Percentiles rank a stretch among this genome's conserved stretches.
These are phyloP conservation scores for Isabelozyma pseudorhagii DNA, from an alignment of 805 yeast genomes.

Conservation along the genomic window DNA sequence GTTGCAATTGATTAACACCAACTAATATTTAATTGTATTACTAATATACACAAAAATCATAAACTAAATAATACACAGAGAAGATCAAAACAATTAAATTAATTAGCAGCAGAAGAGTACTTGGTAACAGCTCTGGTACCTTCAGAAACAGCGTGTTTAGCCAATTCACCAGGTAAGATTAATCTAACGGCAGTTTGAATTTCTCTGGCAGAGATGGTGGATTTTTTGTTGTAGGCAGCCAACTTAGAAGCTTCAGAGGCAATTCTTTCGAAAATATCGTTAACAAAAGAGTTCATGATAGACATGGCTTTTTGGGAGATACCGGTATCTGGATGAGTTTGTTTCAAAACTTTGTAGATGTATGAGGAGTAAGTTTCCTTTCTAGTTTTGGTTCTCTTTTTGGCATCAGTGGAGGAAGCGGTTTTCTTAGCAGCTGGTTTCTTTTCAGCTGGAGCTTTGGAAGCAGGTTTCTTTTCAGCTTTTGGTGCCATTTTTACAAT, in stretches of 20 bases:
- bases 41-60: not conserved
- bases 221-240: conserved; percentile 39
- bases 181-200: conserved; percentile 37
- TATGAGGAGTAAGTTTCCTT: conserved; percentile 37
- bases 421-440: conserved; percentile 38
- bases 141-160: conserved; percentile 38
- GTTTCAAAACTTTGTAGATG: conserved; percentile 38
- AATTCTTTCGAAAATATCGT: conserved; percentile 36
- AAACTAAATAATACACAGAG: not conserved
- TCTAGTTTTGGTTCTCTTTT: conserved; percentile 37
- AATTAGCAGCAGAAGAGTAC: conserved; percentile 37
- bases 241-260: conserved; percentile 36
- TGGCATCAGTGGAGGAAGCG: conserved; percentile 25
- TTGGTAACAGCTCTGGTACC: conserved; percentile 40
- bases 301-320: conserved; percentile 39
- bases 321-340: conserved; percentile 39
- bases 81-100: conserved; percentile 6
- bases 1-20: not conserved
- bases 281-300: conserved; percentile 37
- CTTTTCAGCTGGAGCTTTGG: conserved; percentile 39
- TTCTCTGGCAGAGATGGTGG: conserved; percentile 37
- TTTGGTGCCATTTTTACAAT: conserved; percentile 29
- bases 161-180: conserved; percentile 39
- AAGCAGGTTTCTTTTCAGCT: conserved; percentile 39
- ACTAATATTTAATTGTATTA: not conserved